phyloP scores from a whole-genome alignment of 495 filamentous ascomycete species.

The Talaromyces thailandensis region DNA sequence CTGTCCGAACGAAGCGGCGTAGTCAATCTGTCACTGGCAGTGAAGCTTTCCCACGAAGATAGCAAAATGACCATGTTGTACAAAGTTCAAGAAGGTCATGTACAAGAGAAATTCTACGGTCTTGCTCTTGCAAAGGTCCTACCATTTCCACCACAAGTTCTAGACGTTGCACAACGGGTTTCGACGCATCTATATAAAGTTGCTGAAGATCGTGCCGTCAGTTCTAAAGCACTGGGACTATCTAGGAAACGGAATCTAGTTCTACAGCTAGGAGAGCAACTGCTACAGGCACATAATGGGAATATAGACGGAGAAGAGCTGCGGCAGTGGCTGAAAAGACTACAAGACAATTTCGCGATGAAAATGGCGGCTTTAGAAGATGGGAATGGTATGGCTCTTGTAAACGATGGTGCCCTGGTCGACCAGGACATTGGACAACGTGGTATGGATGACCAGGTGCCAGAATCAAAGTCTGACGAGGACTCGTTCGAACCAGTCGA shows the following conservation, averaged over 20 bases:
- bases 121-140: constrained; percentile 69
- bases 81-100: constrained; percentile 60
- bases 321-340: constrained; percentile 51
- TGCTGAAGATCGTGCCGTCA: constrained; percentile 44
- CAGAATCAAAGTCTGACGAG: neutral
- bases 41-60: constrained; percentile 44
- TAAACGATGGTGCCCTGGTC: constrained; percentile 7
- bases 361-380: constrained; percentile 57
- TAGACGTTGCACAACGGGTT: constrained; percentile 59
- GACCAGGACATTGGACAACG: constrained; percentile 1
- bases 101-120: constrained; percentile 66
- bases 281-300: constrained; percentile 61
- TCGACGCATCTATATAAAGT: constrained; percentile 48
- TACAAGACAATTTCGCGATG: constrained; percentile 70
- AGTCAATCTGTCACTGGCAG: constrained; percentile 70
- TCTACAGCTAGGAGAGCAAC: constrained; percentile 62
- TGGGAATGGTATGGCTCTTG: constrained; percentile 12
- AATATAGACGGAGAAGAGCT: constrained; percentile 58
- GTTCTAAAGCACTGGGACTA: constrained; percentile 44
- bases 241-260: constrained; percentile 61
- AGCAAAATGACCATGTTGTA: constrained; percentile 78
- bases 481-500: neutral
- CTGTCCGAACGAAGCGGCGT: constrained; percentile 66
- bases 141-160: constrained; percentile 56
- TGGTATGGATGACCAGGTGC: neutral